Base-by-base conservation (phyloP, 306 rosid genomes). In the Cyclanthera cordifolia region DNA sequence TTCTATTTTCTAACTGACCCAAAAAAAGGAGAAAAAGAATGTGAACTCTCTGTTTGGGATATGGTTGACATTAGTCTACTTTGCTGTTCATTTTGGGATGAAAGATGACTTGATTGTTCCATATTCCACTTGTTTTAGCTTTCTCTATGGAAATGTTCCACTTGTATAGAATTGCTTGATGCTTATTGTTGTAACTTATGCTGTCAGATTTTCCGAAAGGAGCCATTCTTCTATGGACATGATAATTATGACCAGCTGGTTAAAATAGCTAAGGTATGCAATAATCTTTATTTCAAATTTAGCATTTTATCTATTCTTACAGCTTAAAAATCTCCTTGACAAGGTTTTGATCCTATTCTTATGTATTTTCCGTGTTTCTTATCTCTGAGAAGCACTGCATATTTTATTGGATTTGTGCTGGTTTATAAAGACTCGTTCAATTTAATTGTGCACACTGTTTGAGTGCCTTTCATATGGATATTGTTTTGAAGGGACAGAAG, bases 221-320 rank as follows among this genome's bases (percentile, higher is more conserved):
- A 94, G 67, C 99, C 99, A 28, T 94, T 94, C 85, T 90, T 94
- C 77, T 90, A 86, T 82, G 99, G 99, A 19, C 97, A 90, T 30
- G 99, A 94, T 91, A 94, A 94, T 72, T 82, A 81, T 19, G 82
- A 81, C 56, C 85, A 81, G 67, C 78, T 78, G 1, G 76, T 73
- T 46, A 81, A 81, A 78, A 81, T 81, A 45, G 82, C 82, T 28
- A 77, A 67, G 80, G 85, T 81, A 78, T 70, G 51, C 46, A 32
- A 3, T 19, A 55, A 25, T 54, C 63, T 21, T 34, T 86, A 87
- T 17, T n/a, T 48, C 13, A 54, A 61, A 7, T 67, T 39, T 59
- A 10, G 23, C 14, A 14, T 23, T 28, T n/a, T 16, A 17, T 63
- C 12, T 47, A 8, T 54, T 48, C 71, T 11, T 50, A 16, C 52